Evolutionary conservation across 2,329 filamentous ascomycete species (phyloP), one percentile per base, ranked within the genome.

Genomic region (Catunica adiposa): DNA sequence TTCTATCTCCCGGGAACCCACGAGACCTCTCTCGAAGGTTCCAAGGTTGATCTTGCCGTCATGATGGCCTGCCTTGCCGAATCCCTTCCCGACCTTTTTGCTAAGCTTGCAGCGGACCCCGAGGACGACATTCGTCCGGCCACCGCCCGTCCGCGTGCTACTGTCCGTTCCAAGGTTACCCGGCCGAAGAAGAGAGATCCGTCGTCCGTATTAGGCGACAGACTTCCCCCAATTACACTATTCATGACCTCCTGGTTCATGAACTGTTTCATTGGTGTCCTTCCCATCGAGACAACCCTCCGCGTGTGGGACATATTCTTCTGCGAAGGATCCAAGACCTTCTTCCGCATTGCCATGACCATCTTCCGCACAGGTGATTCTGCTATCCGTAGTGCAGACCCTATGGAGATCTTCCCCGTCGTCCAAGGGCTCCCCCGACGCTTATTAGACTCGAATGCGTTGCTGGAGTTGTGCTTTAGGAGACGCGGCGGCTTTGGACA

Each of bases 171-270:
- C 50, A 47, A 44, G 15, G 51, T 53, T 9, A 5, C 29, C 29
- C 58, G 58, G 15, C 68, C 71, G 22, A 70, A 67, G 57, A 60
- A 66, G 67, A 55, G 68, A 70, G 31, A 71, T 66, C 56, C 69
- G 70, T 25, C 63, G 66, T 54, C 65, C 66, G 44, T 67, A 63
- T 46, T 69, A 70, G 71, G 70, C 2, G 69, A 71, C 52, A 77
- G 84, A 3, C 76, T 96, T 9, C 90, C 90, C 0, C 89, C 90
- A 11, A 90, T 97, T 61, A 92, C 87, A 0, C 76, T 97, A 3
- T 94, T 89, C 62, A 88, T 92, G 68, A 95, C 89, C 8, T 86
- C 89, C 3, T 97, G 90, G 90, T 94, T 97, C 68, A 96, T 97
- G 90, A 94, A 86, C 51, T 86, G 92, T 63, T 96, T 92, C 67